Base-by-base conservation (phyloP, 345 rosid genomes). In the Xanthoceras sorbifolium region DNA sequence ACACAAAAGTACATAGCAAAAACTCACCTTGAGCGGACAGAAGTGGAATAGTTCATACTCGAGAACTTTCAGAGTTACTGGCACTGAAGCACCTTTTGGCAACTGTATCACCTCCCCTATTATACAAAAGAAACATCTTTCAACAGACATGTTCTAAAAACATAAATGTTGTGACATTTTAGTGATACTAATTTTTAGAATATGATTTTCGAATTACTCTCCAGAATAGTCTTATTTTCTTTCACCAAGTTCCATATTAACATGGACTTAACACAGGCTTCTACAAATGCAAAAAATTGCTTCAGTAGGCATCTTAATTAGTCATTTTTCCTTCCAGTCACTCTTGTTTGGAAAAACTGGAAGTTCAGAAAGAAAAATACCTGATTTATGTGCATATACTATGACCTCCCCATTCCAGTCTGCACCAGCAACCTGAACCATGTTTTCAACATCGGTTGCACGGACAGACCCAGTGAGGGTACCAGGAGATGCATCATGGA, bases 11-110 rank as follows among this genome's bases (percentile, higher is more conserved):
- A 38, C 9, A 2, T 2, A 62, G 38, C 10, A 72, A 52, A 79
- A 62, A 42, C 76, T 73, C 55, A 90, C 99, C 90, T 90, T 83
- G 46, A 95, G 67, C 0, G 98, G 99, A 79, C 89, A 91, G 82
- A 96, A 76, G 78, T 93, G 97, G 93, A 88, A 96, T 52, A 96
- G 85, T 78, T 96, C 97, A 25, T 96, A 96, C 75, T 96, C 97
- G 0, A 96, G 94, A 71, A 85, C 93, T 82, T 90, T 74, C 46
- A 96, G 89, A 0, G 97, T 96, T 52, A 96, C 87, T 0, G 99
- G 97, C 44, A 96, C 64, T 6, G 97, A 92, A 25, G 92, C 89
- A 48, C 90, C 94, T 78, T 85, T 88, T 29, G 97, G 97, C 73
- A 96, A 84, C 81, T 90, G 78, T 38, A 87, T 60, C 69, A 96